These are phyloP conservation scores for Cryptococcus wingfieldii DNA, from an alignment of 1,284 basidiomycete genomes.

Conservation along the genomic window DNA sequence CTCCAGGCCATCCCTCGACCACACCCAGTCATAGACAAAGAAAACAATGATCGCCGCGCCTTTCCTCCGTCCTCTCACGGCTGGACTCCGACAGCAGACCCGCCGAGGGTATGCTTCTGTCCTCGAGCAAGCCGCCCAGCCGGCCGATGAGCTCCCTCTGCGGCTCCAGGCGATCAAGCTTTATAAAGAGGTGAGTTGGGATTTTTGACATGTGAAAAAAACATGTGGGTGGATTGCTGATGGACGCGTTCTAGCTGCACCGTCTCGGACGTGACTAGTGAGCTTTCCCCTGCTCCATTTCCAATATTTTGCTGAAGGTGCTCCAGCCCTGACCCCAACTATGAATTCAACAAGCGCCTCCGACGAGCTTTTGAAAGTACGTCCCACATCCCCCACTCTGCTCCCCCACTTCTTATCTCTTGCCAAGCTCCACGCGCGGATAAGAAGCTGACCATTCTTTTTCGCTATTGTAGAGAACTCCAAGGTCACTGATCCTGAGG, in stretches of 20 bases:
- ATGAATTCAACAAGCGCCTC: conserved; percentile 48
- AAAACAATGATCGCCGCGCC: background rate
- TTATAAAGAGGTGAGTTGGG: conserved; percentile 46
- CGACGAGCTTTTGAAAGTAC: conserved; percentile 48
- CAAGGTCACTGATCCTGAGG: conserved; percentile 61
- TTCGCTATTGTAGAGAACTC: conserved; percentile 60
- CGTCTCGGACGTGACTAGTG: conserved; percentile 49
- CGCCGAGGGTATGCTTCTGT: conserved; percentile 12
- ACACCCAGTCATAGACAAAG: background rate
- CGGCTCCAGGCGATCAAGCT: conserved; percentile 42
- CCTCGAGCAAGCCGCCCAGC: background rate
- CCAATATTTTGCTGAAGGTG: background rate
- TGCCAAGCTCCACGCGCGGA: background rate
- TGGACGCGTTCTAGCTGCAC: conserved; percentile 35
- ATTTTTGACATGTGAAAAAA: background rate
- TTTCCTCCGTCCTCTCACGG: background rate
- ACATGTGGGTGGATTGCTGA: background rate
- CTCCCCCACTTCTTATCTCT: background rate
- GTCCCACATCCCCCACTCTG: conserved; percentile 5
- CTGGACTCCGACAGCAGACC: background rate
- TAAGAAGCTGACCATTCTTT: background rate
- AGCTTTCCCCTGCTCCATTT: conserved; percentile 6
- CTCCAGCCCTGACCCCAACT: conserved; percentile 44
- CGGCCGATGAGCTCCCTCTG: conserved; percentile 15
- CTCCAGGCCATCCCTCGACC: background rate